phyloP scores from a whole-genome alignment of 106 monocot species.

The Platanthera guangdongensis region DNA sequence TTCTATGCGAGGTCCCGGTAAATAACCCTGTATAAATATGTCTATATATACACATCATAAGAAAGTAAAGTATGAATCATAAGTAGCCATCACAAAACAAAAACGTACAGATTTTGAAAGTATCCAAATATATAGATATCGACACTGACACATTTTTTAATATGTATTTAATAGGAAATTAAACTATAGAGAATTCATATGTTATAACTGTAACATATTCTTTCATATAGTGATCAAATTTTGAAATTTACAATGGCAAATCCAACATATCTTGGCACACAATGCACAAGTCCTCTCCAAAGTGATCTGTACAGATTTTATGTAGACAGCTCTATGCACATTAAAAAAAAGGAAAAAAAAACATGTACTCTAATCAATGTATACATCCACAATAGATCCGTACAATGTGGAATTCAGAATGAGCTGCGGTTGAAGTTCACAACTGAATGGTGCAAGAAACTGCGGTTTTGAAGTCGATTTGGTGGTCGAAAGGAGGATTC shows the following conservation, averaged over 20 bases:
- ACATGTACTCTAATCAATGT: not conserved
- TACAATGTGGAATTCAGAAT: not conserved
- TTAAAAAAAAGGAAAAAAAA: not conserved
- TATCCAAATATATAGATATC: too few species aligned
- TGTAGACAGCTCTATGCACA: not conserved
- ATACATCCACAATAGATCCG: not conserved
- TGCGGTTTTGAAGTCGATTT: conserved; percentile 57
- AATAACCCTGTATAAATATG: too few species aligned
- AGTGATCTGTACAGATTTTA: not conserved
- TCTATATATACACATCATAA: too few species aligned
- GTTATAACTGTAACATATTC: too few species aligned
- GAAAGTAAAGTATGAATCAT: too few species aligned
- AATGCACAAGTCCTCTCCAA: not conserved
- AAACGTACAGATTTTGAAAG: too few species aligned
- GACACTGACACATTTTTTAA: too few species aligned
- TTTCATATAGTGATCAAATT: not conserved
- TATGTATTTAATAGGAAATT: too few species aligned
- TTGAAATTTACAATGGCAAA: not conserved
- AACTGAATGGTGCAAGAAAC: conserved; percentile 46
- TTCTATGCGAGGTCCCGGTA: too few species aligned
- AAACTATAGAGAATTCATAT: too few species aligned
- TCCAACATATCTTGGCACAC: not conserved
- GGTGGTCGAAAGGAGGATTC: conserved; percentile 36
- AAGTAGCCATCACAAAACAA: too few species aligned
- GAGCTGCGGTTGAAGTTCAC: conserved; percentile 10